A percentile compares a stretch with the other conserved stretches of the same genome.
Conservation (phyloP, 192 early-diverging fungal genomes). For the Phycomyces blakesleeanus region DNA sequence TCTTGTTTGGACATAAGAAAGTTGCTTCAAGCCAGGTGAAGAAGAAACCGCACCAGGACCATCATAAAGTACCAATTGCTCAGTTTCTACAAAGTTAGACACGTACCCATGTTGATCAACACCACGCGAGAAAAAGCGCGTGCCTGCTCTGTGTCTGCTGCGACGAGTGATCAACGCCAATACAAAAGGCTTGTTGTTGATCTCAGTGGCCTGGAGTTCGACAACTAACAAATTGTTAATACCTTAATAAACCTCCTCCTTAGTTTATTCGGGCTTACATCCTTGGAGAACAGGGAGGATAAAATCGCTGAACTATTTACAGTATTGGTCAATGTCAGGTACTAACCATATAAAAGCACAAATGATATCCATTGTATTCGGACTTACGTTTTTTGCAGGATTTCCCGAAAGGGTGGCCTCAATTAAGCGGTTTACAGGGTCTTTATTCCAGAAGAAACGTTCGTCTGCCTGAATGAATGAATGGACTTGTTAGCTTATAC, state of each 20-base stretch:
- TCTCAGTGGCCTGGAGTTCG: constrained; percentile 48
- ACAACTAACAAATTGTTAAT: constrained; percentile 46
- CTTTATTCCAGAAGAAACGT: constrained; percentile 92
- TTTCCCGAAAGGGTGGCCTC: constrained; percentile 36
- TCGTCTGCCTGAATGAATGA: constrained; percentile 73
- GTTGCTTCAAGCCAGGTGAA: constrained; percentile 9
- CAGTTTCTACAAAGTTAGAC: constrained; percentile 96
- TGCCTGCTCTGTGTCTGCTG: constrained; percentile 77
- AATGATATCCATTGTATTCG: too few relatives aligned
- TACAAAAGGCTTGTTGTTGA: constrained; percentile 70
- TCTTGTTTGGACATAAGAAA: constrained; percentile 89
- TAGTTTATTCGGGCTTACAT: constrained; percentile 50
- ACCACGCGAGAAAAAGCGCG: constrained; percentile 91
- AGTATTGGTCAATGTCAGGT: constrained; percentile 37
- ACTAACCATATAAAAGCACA: too few relatives aligned
- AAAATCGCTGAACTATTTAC: constrained; percentile 62
- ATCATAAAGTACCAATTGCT: constrained; percentile 80
- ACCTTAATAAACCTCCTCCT: background rate
- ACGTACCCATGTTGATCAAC: constrained; percentile 90
- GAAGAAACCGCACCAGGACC: constrained; percentile 30
- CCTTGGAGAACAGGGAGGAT: constrained; percentile 91
- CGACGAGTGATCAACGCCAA: constrained; percentile 82
- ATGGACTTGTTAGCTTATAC: too few relatives aligned
- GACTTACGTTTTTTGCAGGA: background rate
- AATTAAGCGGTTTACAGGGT: constrained; percentile 67